Base-by-base conservation (phyloP, 345 rosid genomes). In the Crucihimalaya himalaica region DNA sequence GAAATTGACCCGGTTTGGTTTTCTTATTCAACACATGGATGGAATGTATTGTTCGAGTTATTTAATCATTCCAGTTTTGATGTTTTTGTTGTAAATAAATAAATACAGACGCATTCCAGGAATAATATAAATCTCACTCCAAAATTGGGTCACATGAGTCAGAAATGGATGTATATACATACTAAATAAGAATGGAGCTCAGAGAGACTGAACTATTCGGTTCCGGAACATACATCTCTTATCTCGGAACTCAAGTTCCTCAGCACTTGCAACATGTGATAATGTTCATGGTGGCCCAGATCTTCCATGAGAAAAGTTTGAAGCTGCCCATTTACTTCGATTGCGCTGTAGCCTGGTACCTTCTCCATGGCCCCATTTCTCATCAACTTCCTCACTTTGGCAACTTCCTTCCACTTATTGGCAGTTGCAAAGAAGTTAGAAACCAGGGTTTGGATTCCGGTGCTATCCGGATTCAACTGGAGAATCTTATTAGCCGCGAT, bases 361-460 rank as follows among this genome's bases (percentile, higher is more conserved):
- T 90, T 93, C 86, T 83, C 85, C 80, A 58, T 73, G 11, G 72
- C 78, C 9, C 78, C 73, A 25, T 43, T 79, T 78, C 84, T 93
- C 90, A 88, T 92, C 14, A 63, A 55, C 82, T 82, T 87, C 79
- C 89, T 82, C 68, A 88, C 84, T 32, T 63, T 56, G 16, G 91
- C 84, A 13, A 80, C 90, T 71, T 86, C 82, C 27, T 83, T 77
- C 97, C 92, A 84, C 79, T 79, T 85, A 71, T 76, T 72, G 2
- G 63, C 78, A 78, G 78, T 70, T 37, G 96, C 88, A 78, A 80
- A 87, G 77, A 90, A 85, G 83, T 88, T 90, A 0, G 90, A 87
- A 67, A 90, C 88, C 75, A 90, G 72, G 5, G 88, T 70, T 58
- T 84, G 85, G 61, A 83, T 66, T 61, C 97, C 97, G 16, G 67